Evolutionary conservation across 2,329 filamentous ascomycete species (phyloP), one percentile per base, ranked within the genome.

Genomic region (Penicillium hordei): DNA sequence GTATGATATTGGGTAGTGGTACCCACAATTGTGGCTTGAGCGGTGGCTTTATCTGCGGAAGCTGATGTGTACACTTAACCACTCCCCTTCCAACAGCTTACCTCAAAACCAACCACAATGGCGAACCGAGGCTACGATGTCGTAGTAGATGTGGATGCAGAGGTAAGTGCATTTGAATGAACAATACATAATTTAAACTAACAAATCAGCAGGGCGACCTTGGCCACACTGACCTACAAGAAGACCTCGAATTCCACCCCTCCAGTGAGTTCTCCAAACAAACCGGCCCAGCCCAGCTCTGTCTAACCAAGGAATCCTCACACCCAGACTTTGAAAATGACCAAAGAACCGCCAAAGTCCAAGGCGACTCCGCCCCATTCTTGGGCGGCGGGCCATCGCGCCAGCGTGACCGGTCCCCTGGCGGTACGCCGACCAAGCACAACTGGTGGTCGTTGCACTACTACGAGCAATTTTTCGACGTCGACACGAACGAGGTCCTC

Each of bases 391-490:
- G 72, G 45, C 67, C 75, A 23, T 74, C 77, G 52, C 65, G 63
- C 33, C 74, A 33, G 31, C 31, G 77, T 61, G 76, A 76, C 62
- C 68, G 75, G 40, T 73, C 75, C 52, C 73, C 74, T 53, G 72
- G 73, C 58, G 71, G 71, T 52, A 73, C 71, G n/a, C 77, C 77
- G 17, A 83, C 85, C 60, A 97, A 97, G 79, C 90, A 90, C 70
- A 92, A 89, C 79, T 89, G 97, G 63, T 99, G 94, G 94, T 87
- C 87, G 45, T 82, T 97, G 61, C 86, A 87, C 57, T 99, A 96
- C 82, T 99, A 99, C 80, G 87, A 92, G 55, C 94, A 96, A 79
- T 97, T 94, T 85, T 99, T 99, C 79, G 94, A 99, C 72, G 93
- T 99, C 63, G 94, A 99, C 78, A 97, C 94, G 1, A 88, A 85